Conservation (phyloP, 371 early-diverging fungal genomes). For the Entomophthora muscae region DNA sequence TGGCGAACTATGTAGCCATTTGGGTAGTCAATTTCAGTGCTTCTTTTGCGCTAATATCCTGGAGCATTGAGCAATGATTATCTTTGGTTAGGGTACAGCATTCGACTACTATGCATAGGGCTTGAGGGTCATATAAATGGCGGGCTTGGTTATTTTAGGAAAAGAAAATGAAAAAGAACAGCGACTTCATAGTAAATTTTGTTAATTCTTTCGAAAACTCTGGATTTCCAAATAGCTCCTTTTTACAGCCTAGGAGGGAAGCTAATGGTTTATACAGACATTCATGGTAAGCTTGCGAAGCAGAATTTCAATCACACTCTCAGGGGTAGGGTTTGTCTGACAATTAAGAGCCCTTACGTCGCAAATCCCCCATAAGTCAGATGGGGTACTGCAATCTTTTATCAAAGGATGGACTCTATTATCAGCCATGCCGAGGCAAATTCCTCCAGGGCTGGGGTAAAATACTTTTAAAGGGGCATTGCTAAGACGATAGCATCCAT, state of each 20-base stretch:
- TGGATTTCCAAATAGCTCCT: not conserved
- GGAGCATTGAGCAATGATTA: slow-evolving; percentile 4
- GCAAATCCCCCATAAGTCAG: not conserved
- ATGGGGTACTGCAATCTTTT: slow-evolving; percentile 7
- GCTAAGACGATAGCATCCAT: slow-evolving; percentile 27
- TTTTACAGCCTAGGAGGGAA: not conserved
- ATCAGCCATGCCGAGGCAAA: slow-evolving; percentile 18
- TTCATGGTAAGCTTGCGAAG: not conserved
- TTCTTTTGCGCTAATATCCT: slow-evolving; percentile 15
- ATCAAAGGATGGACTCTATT: slow-evolving; percentile 14
- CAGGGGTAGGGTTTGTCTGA: slow-evolving; percentile 10
- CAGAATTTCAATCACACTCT: slow-evolving; percentile 7
- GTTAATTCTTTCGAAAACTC: not conserved
- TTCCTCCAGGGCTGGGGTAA: slow-evolving; percentile 26
- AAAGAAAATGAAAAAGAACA: not conserved
- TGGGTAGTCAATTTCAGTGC: slow-evolving; percentile 3
- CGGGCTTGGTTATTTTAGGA: not conserved
- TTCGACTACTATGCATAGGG: not conserved
- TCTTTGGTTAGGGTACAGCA: too few species aligned
- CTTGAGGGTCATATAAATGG: not conserved
- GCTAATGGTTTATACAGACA: not conserved
- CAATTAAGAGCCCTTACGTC: not conserved
- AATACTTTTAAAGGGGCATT: slow-evolving; percentile 20
- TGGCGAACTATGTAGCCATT: slow-evolving; percentile 1
- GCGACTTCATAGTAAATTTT: not conserved